These are phyloP conservation scores for Crassisporium funariophilum DNA, from an alignment of 768 basidiomycete genomes.

Conservation along the genomic window DNA sequence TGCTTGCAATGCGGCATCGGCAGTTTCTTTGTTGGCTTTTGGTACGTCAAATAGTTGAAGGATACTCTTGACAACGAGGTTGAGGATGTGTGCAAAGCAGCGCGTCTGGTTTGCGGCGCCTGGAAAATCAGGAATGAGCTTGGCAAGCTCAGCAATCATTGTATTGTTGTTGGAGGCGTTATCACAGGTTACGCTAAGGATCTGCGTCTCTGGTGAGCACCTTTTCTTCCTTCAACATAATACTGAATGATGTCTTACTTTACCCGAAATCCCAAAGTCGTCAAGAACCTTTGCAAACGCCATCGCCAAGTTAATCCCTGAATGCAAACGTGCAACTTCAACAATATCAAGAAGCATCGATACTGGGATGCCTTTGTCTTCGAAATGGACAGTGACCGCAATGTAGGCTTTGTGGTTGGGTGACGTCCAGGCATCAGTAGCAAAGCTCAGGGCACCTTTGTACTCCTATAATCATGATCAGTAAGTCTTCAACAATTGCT, in stretches of 20 bases:
- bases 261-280: slow-evolving; percentile 34
- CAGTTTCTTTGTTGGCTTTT: neutral
- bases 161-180: slow-evolving; percentile 35
- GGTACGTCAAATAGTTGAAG: neutral
- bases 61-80: slow-evolving; percentile 25
- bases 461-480: slow-evolving; percentile 23
- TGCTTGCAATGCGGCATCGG: slow-evolving; percentile 3
- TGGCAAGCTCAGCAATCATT: slow-evolving; percentile 29
- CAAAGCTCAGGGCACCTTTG: slow-evolving; percentile 32
- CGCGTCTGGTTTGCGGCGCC: slow-evolving; percentile 19
- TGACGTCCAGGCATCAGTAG: slow-evolving; percentile 33
- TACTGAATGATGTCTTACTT: slow-evolving; percentile 23
- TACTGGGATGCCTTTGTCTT: slow-evolving; percentile 26
- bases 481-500: neutral
- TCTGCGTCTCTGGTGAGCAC: slow-evolving; percentile 11
- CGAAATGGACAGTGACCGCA: slow-evolving; percentile 34
- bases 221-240: neutral
- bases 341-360: slow-evolving; percentile 28
- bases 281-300: slow-evolving; percentile 32
- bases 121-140: slow-evolving; percentile 17
- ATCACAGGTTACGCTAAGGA: slow-evolving; percentile 34
- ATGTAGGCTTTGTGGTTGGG: slow-evolving; percentile 36
- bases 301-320: slow-evolving; percentile 29
- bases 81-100: slow-evolving; percentile 43
- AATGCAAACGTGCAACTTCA: slow-evolving; percentile 25